Conservation (phyloP, 2,329 filamentous ascomycete species). For the Bretziella fagacearum region DNA sequence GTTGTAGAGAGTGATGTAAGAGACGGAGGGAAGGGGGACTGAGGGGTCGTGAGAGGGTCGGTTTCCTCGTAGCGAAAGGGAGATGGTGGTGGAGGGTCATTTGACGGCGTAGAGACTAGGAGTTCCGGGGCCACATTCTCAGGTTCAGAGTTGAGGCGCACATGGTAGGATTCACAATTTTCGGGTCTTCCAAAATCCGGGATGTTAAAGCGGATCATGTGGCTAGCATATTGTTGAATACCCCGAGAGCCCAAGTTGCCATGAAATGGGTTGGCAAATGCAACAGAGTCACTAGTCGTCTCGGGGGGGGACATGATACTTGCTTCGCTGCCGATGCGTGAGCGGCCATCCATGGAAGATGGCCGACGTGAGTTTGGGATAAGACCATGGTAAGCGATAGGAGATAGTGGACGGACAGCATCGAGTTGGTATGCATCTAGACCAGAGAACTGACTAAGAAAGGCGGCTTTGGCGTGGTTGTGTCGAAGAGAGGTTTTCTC, state of each 20-base stretch:
- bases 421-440: constrained; percentile 10
- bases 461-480: constrained; percentile 4
- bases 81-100: neutral
- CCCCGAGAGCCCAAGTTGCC: neutral
- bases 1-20: neutral
- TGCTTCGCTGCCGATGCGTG: constrained; percentile 2
- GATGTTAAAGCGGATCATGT: constrained; percentile 11
- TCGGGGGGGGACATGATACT: neutral
- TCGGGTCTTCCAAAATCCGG: constrained; percentile 7
- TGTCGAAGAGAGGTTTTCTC: constrained; percentile 11
- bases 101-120: constrained; percentile 1
- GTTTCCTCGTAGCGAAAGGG: neutral
- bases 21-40: neutral
- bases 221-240: constrained; percentile 1
- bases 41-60: neutral
- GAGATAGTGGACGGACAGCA: constrained; percentile 19
- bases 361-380: constrained; percentile 16
- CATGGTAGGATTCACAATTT: constrained; percentile 1
- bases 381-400: constrained; percentile 22
- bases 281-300: neutral
- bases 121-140: constrained; percentile 11
- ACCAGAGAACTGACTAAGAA: constrained; percentile 5
- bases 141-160: constrained; percentile 12
- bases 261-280: constrained; percentile 6
- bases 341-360: neutral